phyloP scores from a whole-genome alignment of 1,284 basidiomycete species.

The Somion occarium region DNA sequence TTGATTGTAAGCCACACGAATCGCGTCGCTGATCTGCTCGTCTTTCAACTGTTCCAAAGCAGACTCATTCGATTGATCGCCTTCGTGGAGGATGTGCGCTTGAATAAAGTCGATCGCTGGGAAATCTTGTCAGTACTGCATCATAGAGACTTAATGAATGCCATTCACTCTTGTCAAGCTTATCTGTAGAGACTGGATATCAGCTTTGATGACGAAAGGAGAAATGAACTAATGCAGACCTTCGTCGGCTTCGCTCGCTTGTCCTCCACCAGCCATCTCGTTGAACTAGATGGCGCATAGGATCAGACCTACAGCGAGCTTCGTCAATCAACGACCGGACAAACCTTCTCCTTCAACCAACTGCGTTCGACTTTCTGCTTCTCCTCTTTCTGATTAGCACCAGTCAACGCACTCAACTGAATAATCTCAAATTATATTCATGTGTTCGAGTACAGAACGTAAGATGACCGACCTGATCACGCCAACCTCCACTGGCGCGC shows the following conservation, averaged over 20 bases:
- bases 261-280: constrained; percentile 27
- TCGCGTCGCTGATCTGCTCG: constrained; percentile 32
- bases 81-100: constrained; percentile 35
- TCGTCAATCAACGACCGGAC: neutral
- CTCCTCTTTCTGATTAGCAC: constrained; percentile 5
- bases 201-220: neutral
- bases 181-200: constrained; percentile 9
- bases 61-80: constrained; percentile 34
- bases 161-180: constrained; percentile 20
- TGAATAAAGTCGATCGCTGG: constrained; percentile 38
- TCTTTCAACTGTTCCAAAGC: constrained; percentile 38
- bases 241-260: constrained; percentile 27
- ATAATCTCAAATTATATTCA: neutral
- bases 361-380: constrained; percentile 5
- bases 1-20: constrained; percentile 27
- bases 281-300: constrained; percentile 13
- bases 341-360: constrained; percentile 11
- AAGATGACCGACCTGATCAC: constrained; percentile 11
- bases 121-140: neutral
- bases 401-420: constrained; percentile 7
- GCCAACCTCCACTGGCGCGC: constrained; percentile 3
- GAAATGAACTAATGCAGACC: constrained; percentile 10
- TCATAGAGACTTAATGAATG: neutral
- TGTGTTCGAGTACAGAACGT: neutral
- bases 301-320: no score